A percentile compares a stretch with the other conserved stretches of the same genome.
Conservation (phyloP, 257 asterid species). For the Ehretia macrophylla region DNA sequence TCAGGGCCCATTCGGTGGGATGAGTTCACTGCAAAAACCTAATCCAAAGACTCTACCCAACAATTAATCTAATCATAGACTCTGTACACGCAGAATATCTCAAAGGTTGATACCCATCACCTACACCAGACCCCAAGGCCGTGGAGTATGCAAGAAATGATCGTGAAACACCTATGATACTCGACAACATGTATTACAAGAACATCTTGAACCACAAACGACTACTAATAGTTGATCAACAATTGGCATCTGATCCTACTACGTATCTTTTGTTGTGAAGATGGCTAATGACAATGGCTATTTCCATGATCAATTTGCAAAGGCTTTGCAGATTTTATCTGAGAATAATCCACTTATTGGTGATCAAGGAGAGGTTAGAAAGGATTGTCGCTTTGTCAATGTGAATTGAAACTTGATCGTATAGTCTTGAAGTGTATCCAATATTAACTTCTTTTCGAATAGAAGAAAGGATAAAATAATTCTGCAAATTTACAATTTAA, state of each 20-base stretch:
- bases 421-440: background rate
- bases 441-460: background rate
- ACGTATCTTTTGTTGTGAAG: constrained; percentile 59
- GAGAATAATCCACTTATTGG: constrained; percentile 62
- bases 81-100: constrained; percentile 48
- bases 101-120: constrained; percentile 58
- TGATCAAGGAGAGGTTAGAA: constrained; percentile 61
- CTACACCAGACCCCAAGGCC: constrained; percentile 43
- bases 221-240: constrained; percentile 44
- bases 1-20: constrained; percentile 78
- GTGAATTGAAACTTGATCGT: background rate
- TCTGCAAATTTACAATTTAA: background rate
- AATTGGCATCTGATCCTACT: constrained; percentile 49
- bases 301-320: constrained; percentile 57
- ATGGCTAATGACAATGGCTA: constrained; percentile 73
- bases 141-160: constrained; percentile 61
- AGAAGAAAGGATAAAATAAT: background rate
- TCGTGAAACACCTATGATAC: constrained; percentile 50
- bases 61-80: constrained; percentile 54
- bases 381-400: constrained; percentile 58
- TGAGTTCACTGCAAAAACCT: constrained; percentile 71
- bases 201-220: constrained; percentile 55
- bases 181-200: constrained; percentile 69
- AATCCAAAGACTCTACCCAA: constrained; percentile 62
- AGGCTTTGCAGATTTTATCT: constrained; percentile 53